These are phyloP conservation scores for Mucor velutinosus DNA, from an alignment of 371 early-diverging fungal genomes.

Conservation along the genomic window DNA sequence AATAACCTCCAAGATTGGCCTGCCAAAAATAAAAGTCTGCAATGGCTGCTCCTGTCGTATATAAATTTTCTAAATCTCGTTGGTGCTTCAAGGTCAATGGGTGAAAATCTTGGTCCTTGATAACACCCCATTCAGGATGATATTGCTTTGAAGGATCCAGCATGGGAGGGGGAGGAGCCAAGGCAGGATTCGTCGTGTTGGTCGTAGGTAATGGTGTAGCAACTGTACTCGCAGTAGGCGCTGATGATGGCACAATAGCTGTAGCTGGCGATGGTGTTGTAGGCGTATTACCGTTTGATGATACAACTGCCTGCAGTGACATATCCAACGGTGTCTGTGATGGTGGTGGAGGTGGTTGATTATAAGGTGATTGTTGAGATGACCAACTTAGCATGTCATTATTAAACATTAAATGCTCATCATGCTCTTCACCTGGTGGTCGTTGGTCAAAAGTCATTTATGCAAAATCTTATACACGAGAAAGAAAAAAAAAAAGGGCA, in stretches of 20 bases:
- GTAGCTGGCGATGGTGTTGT: not conserved
- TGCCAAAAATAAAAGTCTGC: slow-evolving; percentile 55
- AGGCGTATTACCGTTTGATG: not conserved
- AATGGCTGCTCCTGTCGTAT: slow-evolving; percentile 28
- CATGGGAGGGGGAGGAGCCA: slow-evolving; percentile 16
- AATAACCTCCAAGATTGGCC: slow-evolving; percentile 54
- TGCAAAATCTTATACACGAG: not conserved
- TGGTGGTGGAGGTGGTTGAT: not conserved
- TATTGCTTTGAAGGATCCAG: slow-evolving; percentile 36
- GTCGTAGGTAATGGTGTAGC: slow-evolving; percentile 2
- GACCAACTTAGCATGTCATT: slow-evolving; percentile 21
- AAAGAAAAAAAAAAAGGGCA: not conserved
- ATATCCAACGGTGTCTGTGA: not conserved
- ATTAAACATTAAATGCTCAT: slow-evolving; percentile 11
- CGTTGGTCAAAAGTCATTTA: slow-evolving; percentile 17
- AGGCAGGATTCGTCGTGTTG: slow-evolving; percentile 21
- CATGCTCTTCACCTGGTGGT: slow-evolving; percentile 6
- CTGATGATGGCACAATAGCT: not conserved
- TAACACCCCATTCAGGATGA: slow-evolving; percentile 52
- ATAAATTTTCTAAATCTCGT: slow-evolving; percentile 43
- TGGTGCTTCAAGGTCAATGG: slow-evolving; percentile 51
- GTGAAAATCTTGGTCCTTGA: slow-evolving; percentile 49
- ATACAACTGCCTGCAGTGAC: slow-evolving; percentile 17
- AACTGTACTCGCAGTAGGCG: not conserved
- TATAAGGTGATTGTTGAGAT: slow-evolving; percentile 1